A percentile compares a stretch with the other conserved stretches of the same genome.
Evolutionary conservation across 164 flowering plant genomes (phyloP).

Genomic region (Magnolia changhungtana): DNA sequence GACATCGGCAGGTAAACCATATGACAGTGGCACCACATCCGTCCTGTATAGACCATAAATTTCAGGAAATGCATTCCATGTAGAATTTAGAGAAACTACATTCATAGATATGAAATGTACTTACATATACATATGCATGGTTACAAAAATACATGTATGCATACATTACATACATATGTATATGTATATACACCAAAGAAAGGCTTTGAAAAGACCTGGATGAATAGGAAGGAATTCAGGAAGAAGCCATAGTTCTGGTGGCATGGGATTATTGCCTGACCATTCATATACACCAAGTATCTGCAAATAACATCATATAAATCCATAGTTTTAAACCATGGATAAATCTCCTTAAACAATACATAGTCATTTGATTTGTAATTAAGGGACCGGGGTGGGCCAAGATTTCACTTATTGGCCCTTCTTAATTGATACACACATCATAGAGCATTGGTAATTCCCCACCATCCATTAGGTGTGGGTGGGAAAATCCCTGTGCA

Average conservation of each 20-base stretch:
- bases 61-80: background rate
- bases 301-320: constrained; percentile 16
- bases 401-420: too few species aligned
- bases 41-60: constrained; percentile 17
- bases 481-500: too few species aligned
- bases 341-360: too few species aligned
- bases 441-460: too few species aligned
- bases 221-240: constrained; percentile 45
- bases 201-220: constrained; percentile 37
- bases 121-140: background rate
- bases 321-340: too few species aligned
- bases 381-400: too few species aligned
- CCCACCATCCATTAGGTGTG: too few species aligned
- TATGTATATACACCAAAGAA: background rate
- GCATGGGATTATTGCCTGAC: constrained; percentile 66
- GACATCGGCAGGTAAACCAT: constrained; percentile 33
- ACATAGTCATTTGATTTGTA: too few species aligned
- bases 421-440: too few species aligned
- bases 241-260: constrained; percentile 65
- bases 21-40: constrained; percentile 36
- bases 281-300: constrained; percentile 68
- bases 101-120: too few species aligned
- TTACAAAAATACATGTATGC: background rate
- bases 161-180: background rate
- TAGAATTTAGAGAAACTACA: too few species aligned